Conservation (phyloP, 2,329 filamentous ascomycete species). For the Pleomassaria siparia region DNA sequence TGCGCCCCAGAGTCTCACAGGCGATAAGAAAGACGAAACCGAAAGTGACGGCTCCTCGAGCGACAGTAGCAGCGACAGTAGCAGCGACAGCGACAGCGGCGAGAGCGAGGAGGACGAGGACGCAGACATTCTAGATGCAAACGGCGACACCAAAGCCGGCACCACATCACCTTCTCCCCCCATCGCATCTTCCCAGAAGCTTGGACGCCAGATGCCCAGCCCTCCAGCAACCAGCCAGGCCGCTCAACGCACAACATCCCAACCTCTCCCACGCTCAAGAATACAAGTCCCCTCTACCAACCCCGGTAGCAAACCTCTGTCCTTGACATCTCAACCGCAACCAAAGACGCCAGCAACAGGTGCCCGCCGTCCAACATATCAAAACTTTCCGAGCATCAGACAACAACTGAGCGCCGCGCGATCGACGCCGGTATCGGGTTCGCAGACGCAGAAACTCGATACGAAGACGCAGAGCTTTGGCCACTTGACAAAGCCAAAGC, state of each 20-base stretch:
- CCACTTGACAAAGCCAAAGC: conserved; percentile 7
- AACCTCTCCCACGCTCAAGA: conserved; percentile 4
- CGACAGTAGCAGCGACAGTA: conserved; percentile 10
- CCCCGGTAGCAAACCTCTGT: neutral
- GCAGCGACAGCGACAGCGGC: conserved; percentile 2
- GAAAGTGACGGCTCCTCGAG: conserved; percentile 12
- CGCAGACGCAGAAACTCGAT: conserved; percentile 8
- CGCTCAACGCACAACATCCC: conserved; percentile 6
- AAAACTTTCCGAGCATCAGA: conserved; percentile 10
- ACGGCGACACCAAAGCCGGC: neutral
- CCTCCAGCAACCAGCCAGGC: conserved; percentile 9
- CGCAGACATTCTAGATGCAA: conserved; percentile 10
- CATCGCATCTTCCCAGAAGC: conserved; percentile 7
- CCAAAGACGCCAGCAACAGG: neutral
- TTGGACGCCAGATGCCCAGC: conserved; percentile 6
- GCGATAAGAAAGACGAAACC: conserved; percentile 4
- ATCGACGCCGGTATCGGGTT: neutral
- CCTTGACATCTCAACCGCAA: no score
- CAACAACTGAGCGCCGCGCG: conserved; percentile 6
- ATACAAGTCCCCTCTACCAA: conserved; percentile 1
- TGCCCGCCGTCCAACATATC: conserved; percentile 1
- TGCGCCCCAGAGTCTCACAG: neutral
- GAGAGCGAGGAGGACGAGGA: conserved; percentile 9
- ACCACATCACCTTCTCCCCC: conserved; percentile 15
- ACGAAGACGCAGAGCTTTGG: conserved; percentile 8